Percentiles rank a stretch among this genome's conserved stretches.
These are phyloP conservation scores for Aspergillus costaricaensis DNA, from an alignment of 2,329 filamentous ascomycete genomes.

Conservation along the genomic window DNA sequence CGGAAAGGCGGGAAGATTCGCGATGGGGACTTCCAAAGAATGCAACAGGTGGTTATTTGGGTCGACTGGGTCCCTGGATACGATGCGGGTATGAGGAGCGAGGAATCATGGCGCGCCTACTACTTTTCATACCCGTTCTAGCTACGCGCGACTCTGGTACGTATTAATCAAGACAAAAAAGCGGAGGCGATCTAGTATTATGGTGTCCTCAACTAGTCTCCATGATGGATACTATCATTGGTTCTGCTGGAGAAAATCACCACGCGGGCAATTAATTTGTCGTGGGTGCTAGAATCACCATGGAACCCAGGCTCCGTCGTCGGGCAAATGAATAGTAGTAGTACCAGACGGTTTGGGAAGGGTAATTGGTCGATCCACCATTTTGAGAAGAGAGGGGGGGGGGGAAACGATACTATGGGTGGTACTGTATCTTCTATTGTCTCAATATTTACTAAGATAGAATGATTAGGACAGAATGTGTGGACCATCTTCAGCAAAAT, in stretches of 20 bases:
- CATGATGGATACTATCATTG: conserved; percentile 11
- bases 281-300: conserved; percentile 6
- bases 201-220: background rate
- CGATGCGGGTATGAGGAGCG: conserved; percentile 6
- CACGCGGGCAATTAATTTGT: conserved; percentile 17
- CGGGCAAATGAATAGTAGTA: background rate
- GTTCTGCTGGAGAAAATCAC: conserved; percentile 13
- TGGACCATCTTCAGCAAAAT: too few relatives aligned
- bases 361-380: conserved; percentile 1
- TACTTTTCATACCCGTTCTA: background rate
- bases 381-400: background rate
- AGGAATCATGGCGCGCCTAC: background rate
- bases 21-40: conserved; percentile 22
- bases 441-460: too few relatives aligned
- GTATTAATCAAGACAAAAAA: background rate
- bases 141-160: background rate
- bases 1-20: conserved; percentile 27
- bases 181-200: background rate
- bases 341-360: conserved; percentile 3
- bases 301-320: conserved; percentile 11
- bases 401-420: too few relatives aligned
- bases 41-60: conserved; percentile 20
- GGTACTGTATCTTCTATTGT: too few relatives aligned
- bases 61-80: conserved; percentile 22
- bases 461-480: too few relatives aligned